Conservation (phyloP, 2,329 filamentous ascomycete species). For the Sporothrix schenckii region DNA sequence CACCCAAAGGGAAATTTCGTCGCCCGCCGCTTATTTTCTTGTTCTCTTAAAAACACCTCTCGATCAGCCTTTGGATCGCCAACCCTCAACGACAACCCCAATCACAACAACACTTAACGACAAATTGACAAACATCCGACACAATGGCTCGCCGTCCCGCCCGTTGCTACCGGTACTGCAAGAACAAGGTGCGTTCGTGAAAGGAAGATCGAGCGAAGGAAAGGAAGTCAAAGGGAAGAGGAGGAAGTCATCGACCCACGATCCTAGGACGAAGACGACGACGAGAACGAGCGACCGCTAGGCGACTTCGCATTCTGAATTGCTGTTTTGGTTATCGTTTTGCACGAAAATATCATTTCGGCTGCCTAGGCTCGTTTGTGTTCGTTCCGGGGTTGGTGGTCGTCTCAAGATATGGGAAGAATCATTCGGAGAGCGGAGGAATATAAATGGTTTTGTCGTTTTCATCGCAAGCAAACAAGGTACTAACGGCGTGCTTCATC, state of each 20-base stretch:
- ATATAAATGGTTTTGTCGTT: neutral
- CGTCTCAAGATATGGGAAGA: neutral
- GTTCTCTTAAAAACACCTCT: conserved; percentile 14
- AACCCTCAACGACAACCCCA: conserved; percentile 37
- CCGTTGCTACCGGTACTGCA: conserved; percentile 99
- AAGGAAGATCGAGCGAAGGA: conserved; percentile 20
- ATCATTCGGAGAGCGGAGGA: neutral
- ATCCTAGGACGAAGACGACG: neutral
- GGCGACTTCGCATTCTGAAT: neutral
- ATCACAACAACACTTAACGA: conserved; percentile 47
- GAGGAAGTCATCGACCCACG: neutral
- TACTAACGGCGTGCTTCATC: conserved; percentile 28
- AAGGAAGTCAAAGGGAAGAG: conserved; percentile 27
- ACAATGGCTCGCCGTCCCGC: conserved; percentile 99
- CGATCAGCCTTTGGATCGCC: conserved; percentile 24
- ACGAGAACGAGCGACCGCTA: neutral
- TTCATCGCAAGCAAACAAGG: neutral
- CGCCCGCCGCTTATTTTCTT: conserved; percentile 27
- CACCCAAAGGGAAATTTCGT: conserved; percentile 23
- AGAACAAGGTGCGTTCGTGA: conserved; percentile 87
- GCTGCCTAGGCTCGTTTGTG: neutral
- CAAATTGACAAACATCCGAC: conserved; percentile 57
- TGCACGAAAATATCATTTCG: neutral
- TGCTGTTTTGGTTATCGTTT: neutral
- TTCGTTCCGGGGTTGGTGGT: neutral